Base-by-base conservation (phyloP, 108 stramenopile species). In the Nitzschia putrida region DNA sequence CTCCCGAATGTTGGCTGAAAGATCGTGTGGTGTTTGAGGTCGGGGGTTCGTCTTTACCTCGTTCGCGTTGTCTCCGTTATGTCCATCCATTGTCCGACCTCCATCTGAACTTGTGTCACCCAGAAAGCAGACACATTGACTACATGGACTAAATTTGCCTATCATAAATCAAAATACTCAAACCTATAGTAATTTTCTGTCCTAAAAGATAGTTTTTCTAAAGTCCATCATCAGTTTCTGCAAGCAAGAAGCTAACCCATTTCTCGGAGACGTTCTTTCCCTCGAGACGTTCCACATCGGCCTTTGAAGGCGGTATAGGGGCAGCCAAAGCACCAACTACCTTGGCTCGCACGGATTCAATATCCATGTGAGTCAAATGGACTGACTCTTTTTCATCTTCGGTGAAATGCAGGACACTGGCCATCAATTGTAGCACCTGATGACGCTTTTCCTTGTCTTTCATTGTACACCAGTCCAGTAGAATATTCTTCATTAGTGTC, bases 191-290 rank as follows among this genome's bases (percentile, higher is more conserved):
- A n/a, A n/a, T n/a, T n/a, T n/a, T n/a, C n/a, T n/a, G n/a, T n/a
- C n/a, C n/a, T 34, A 34, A 3, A 34, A 34, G 29, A 34, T 34
- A 34, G 1, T 34, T 40, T 0, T 59, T 23, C 61, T 63, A 68
- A 12, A 51, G 5, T 22, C 53, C 71, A 29, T 89, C 93, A 34
- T 90, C 94, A 10, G 85, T 92, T 68, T 95, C 94, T 38, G 91
- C 79, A 74, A 95, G 68, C 26, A 95, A 67, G 63, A 95, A 95
- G 64, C 84, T 89, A 8, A 92, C 79, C 77, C 78, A 95, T 72
- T 95, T 92, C 56, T 95, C 94, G 50, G 89, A 80, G 14, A 95
- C 91, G 56, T 79, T 91, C 21, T 86, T 87, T 24, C 94, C 94
- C 63, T 95, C 82, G 41, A 95, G 53, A 60, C 88, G 69, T 47